These are phyloP conservation scores for Neurospora crassa DNA, from an alignment of 2,329 filamentous ascomycete species.

Conservation along the genomic window DNA sequence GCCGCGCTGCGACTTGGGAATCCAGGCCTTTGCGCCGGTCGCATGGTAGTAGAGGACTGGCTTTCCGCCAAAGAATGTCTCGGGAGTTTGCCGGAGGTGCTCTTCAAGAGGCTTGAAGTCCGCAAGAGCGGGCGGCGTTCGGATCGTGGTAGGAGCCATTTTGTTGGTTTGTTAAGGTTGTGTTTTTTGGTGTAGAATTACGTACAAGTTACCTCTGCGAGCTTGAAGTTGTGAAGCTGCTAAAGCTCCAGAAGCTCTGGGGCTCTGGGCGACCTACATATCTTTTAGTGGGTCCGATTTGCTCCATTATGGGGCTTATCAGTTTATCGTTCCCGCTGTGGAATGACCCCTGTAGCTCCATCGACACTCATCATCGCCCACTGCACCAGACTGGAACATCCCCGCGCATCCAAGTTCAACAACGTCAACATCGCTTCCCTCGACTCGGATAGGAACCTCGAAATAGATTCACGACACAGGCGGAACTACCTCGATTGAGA, in stretches of 20 bases:
- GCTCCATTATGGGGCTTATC: constrained; percentile 11
- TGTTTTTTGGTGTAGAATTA: background rate
- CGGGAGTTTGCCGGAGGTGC: constrained; percentile 63
- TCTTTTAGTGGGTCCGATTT: constrained; percentile 10
- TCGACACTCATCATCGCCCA: background rate
- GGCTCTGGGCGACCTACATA: background rate
- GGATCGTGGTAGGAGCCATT: constrained; percentile 46
- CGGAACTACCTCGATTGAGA: background rate
- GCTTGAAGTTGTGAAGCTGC: background rate
- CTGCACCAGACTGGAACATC: background rate
- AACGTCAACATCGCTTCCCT: background rate
- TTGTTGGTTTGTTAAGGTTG: background rate
- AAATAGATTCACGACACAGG: background rate
- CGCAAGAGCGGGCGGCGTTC: constrained; percentile 41
- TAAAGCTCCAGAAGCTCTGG: constrained; percentile 7
- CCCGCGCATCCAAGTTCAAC: background rate
- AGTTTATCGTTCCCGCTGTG: constrained; percentile 11
- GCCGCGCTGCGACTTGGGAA: constrained; percentile 44
- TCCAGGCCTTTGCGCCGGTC: constrained; percentile 45
- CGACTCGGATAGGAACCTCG: too few relatives aligned
- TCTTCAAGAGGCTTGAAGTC: constrained; percentile 58
- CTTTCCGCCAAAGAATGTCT: constrained; percentile 61
- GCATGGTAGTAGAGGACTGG: constrained; percentile 61
- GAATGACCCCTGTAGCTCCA: background rate
- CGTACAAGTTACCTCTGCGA: background rate